These are phyloP conservation scores for Podila clonocystis DNA, from an alignment of 192 early-diverging fungal species.

Conservation along the genomic window DNA sequence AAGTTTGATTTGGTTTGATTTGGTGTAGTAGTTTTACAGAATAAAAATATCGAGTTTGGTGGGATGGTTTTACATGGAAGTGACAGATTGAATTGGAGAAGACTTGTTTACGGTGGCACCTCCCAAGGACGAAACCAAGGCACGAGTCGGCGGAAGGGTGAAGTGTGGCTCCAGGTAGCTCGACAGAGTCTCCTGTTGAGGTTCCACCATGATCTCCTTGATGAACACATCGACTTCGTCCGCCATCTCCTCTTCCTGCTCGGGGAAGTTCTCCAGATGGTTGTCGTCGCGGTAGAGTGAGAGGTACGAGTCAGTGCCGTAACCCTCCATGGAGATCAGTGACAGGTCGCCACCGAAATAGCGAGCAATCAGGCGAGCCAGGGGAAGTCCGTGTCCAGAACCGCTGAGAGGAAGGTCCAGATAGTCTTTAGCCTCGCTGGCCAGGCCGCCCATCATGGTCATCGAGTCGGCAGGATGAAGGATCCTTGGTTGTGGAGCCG, in stretches of 20 bases:
- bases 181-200: conserved; percentile 5
- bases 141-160: neutral
- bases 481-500: neutral
- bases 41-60: too few species aligned
- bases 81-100: too few species aligned
- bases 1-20: too few species aligned
- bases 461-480: conserved; percentile 28
- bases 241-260: conserved; percentile 38
- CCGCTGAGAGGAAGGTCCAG: conserved; percentile 31
- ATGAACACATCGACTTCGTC: conserved; percentile 43
- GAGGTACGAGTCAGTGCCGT: conserved; percentile 69
- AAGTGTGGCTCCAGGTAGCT: neutral
- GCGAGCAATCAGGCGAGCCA: conserved; percentile 64
- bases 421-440: conserved; percentile 23
- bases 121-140: neutral
- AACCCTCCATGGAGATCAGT: conserved; percentile 73
- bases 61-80: too few species aligned
- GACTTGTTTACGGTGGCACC: too few species aligned
- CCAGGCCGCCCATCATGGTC: conserved; percentile 35
- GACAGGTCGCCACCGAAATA: conserved; percentile 76
- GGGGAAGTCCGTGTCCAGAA: conserved; percentile 54
- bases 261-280: conserved; percentile 50
- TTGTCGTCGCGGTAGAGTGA: conserved; percentile 50
- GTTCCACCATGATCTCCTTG: conserved; percentile 39
- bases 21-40: too few species aligned